Conservation (phyloP, 2,329 filamentous ascomycete species). For the Graphilbum ipis-grandicollis region DNA sequence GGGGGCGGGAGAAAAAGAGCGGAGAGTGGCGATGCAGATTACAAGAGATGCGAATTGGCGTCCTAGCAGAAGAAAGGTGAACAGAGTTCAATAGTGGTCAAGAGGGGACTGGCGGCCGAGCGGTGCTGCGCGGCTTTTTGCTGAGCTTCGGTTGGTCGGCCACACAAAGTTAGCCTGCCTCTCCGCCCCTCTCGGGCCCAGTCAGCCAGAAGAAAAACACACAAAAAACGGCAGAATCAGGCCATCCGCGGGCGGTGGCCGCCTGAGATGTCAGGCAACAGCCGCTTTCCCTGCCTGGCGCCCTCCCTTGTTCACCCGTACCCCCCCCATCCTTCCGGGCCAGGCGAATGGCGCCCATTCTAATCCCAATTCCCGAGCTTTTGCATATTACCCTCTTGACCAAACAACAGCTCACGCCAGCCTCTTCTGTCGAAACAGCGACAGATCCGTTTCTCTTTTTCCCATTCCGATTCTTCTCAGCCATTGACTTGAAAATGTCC, state of each 20-base stretch:
- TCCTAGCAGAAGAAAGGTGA: not conserved
- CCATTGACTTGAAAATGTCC: slow-evolving; percentile 55
- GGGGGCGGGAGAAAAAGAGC: not conserved
- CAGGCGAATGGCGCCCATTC: slow-evolving; percentile 5
- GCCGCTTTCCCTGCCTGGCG: not conserved
- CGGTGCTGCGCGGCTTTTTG: slow-evolving; percentile 3
- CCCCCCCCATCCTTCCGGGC: slow-evolving; percentile 7
- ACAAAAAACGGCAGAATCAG: slow-evolving; percentile 4
- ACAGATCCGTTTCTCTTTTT: slow-evolving; percentile 3
- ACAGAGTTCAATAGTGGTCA: no score
- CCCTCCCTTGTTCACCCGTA: slow-evolving; percentile 6
- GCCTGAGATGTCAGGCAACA: slow-evolving; percentile 6
- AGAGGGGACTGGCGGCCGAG: not conserved
- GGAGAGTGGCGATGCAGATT: not conserved
- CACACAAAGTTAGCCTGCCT: not conserved
- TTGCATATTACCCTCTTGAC: slow-evolving; percentile 1
- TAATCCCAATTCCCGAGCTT: slow-evolving; percentile 8
- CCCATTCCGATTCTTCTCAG: slow-evolving; percentile 10
- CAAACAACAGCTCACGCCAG: slow-evolving; percentile 7
- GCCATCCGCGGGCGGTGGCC: not conserved
- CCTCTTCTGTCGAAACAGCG: not conserved
- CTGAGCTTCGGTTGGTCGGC: slow-evolving; percentile 8
- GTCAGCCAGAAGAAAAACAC: slow-evolving; percentile 1
- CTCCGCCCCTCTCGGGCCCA: not conserved
- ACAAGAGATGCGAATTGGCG: not conserved